These are phyloP conservation scores for Phytophthora fragariaefolia DNA, from an alignment of 352 stramenopile genomes.

Conservation along the genomic window DNA sequence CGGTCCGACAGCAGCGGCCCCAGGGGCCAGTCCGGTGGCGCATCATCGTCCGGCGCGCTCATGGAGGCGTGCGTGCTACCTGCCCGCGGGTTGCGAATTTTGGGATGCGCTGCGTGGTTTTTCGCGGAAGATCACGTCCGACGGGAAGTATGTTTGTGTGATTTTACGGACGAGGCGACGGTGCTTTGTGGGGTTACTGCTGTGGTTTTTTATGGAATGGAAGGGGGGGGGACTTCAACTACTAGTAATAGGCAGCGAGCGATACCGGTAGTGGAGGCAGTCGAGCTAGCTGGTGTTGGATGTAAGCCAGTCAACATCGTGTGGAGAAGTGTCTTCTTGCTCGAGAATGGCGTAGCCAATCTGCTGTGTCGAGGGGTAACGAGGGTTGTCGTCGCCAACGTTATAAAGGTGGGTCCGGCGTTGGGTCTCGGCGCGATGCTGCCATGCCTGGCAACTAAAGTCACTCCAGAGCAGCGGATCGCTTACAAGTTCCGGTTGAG, in stretches of 20 bases:
- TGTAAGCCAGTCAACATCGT: conserved; percentile 34
- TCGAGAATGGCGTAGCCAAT: conserved; percentile 24
- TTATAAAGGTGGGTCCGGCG: neutral
- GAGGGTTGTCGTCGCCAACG: neutral
- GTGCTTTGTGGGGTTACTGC: no score
- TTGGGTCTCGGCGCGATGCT: conserved; percentile 17
- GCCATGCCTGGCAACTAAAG: conserved; percentile 53
- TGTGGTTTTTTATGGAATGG: no score
- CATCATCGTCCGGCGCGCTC: no score
- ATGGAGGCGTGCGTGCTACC: no score
- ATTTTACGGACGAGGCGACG: no score
- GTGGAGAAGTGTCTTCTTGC: conserved; percentile 22
- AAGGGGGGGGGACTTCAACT: neutral
- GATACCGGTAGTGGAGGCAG: no score
- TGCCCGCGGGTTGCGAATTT: no score
- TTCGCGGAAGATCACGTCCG: no score
- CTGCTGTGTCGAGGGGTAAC: neutral
- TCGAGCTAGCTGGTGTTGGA: no score
- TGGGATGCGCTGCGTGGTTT: no score
- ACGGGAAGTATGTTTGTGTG: no score
- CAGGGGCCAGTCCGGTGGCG: neutral
- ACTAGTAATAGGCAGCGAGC: neutral
- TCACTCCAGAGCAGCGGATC: conserved; percentile 51
- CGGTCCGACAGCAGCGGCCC: conserved; percentile 62
- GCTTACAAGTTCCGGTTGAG: conserved; percentile 18